phyloP scores from a whole-genome alignment of 2,329 filamentous ascomycete species.

The Thielaviopsis musarum region DNA sequence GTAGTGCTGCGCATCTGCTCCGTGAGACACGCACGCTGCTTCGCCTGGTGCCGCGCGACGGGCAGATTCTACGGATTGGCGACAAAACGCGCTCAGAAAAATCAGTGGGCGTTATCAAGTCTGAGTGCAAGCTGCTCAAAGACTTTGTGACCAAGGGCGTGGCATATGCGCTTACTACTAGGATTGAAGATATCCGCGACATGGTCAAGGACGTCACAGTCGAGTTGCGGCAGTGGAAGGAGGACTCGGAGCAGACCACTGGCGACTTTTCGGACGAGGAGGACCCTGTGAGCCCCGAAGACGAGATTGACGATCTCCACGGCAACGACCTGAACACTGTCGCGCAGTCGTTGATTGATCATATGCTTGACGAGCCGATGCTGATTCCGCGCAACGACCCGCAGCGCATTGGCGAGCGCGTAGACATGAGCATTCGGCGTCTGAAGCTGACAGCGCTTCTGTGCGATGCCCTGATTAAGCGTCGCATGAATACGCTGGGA shows the following conservation, averaged over 20 bases:
- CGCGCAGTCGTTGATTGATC: constrained; percentile 43
- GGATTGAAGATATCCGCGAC: constrained; percentile 35
- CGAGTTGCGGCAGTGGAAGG: constrained; percentile 74
- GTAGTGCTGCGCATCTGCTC: constrained; percentile 41
- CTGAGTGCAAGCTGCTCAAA: not conserved
- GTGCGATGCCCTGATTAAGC: constrained; percentile 53
- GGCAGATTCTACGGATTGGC: constrained; percentile 28
- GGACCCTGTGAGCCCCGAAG: constrained; percentile 28
- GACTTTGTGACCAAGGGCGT: not conserved
- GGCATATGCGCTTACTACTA: not conserved
- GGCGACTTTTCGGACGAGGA: constrained; percentile 23
- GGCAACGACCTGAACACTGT: constrained; percentile 18
- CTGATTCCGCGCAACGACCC: constrained; percentile 48
- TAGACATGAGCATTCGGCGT: constrained; percentile 46
- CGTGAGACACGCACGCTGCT: constrained; percentile 46
- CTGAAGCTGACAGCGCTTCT: constrained; percentile 51
- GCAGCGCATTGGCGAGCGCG: constrained; percentile 43
- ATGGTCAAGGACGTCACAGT: constrained; percentile 67
- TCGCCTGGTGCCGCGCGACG: constrained; percentile 40
- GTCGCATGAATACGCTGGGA: constrained; percentile 45
- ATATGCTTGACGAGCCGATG: constrained; percentile 45
- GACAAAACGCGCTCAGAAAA: not conserved
- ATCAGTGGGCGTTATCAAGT: not conserved
- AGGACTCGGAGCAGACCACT: constrained; percentile 43
- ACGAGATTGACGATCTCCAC: constrained; percentile 26